Evolutionary conservation across 2,329 filamentous ascomycete species (phyloP), one percentile per base, ranked within the genome.

Genomic region (Plectosphaerella cucumerina): DNA sequence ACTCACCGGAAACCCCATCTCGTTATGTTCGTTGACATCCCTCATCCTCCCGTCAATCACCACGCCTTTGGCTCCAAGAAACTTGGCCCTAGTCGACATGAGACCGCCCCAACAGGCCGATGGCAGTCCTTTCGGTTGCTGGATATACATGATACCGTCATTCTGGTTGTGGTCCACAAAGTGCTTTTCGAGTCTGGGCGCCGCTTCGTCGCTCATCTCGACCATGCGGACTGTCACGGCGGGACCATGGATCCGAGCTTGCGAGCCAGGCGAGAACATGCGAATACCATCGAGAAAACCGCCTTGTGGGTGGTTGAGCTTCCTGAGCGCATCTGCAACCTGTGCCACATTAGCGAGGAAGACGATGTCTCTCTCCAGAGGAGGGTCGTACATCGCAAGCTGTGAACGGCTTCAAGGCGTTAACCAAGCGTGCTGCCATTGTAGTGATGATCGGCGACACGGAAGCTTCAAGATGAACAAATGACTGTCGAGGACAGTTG

Each of bases 151-250:
- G 50, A 65, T 48, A 11, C 57, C 52, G 10, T 54, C 57, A 12
- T 54, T 53, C 14, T 49, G 48, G n/a, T 63, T 63, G 50, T 58
- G 57, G 51, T 65, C 63, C 5, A 58, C 62, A 44, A 65, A 64
- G 22, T 65, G 63, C 50, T 50, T 56, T 3, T 58, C 51, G n/a
- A 59, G 58, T 39, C 54, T 59, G 3, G 63, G 63, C 3, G 61
- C 53, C 3, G 58, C 48, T 3, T 33, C 53, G 33, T 66, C 57
- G 47, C 57, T 60, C n/a, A 50, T 48, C 41, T 52, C 50, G 6
- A 65, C 63, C 61, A 65, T 65, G 23, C 62, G 55, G 15, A 66
- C 60, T 1, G 63, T 66, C 12, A 65, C 47, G 8, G 61, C 62
- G 9, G 62, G 63, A 11, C 63, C 63, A 26, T 58, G 54, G 18